Evolutionary conservation across 257 asterid genomes (phyloP), one percentile per base, ranked within the genome.

Genomic region (Solanum medicagineum): DNA sequence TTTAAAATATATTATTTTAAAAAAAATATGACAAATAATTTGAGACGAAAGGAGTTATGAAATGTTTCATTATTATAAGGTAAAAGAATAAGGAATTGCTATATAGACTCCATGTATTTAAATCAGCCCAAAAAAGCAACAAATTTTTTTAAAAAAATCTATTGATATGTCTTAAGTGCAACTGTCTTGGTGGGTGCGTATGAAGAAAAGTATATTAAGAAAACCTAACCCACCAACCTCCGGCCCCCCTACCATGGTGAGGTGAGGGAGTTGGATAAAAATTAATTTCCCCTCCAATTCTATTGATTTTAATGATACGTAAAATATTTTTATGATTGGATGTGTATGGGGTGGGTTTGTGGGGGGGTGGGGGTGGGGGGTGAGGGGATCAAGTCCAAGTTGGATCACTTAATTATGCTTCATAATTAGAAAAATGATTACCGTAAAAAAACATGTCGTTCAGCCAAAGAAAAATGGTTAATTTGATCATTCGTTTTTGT

Each of bases 181-280:
- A 79, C 65, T 79, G 49, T 79, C 42, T 79, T 53, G 83, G 83
- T 79, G 65, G 83, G 83, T 79, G 49, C 47, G 14, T 53, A 54
- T 53, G 65, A 53, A 79, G 83, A 79, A 79, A 70, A 10, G 10
- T 79, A 79, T 53, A 16, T 54, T 24, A 10, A 16, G 19, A 79
- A 26, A 57, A 79, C 83, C 83, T 79, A 83, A 40, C 85, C 47
- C 47, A 70, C 86, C 82, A 84, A 84, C 82, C 57, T 69, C 10
- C 22, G 62, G 86, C 51, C 55, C 53, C 81, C 79, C 42, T 11
- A 63, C 53, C 81, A 51, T 14, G 15, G 12, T 6, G 9, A 54
- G 12, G 57, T 22, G 44, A 7, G 0, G 2, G 8, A 7, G 70
- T 11, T 68, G 22, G 77, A 51, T 17, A 36, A 36, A 32, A 69